Evolutionary conservation across 768 basidiomycete genomes (phyloP).

Genomic region (Trametes gibbosa): DNA sequence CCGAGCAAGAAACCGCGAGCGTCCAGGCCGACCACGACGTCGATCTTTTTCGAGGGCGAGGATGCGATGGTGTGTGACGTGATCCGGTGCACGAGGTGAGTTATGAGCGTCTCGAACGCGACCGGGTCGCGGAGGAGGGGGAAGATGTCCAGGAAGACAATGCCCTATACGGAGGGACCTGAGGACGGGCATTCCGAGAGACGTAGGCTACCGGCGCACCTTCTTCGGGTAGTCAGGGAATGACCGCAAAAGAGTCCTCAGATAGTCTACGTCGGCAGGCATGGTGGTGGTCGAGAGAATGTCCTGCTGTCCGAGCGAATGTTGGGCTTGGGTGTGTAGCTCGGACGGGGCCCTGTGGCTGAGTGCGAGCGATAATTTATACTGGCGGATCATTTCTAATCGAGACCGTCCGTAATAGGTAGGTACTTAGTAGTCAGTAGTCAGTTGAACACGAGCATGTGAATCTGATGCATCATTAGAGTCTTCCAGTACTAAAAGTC

Average conservation of each 20-base stretch:
- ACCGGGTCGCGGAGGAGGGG: slow-evolving; percentile 85
- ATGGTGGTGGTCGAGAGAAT: slow-evolving; percentile 34
- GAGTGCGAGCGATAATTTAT: slow-evolving; percentile 1
- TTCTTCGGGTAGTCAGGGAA: slow-evolving; percentile 89
- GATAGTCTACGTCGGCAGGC: slow-evolving; percentile 68
- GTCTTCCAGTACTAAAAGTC: no score
- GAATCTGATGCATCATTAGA: no score
- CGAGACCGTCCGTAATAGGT: not conserved
- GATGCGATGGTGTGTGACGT: slow-evolving; percentile 71
- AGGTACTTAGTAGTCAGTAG: no score
- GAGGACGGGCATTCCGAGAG: not conserved
- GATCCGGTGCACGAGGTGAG: slow-evolving; percentile 83
- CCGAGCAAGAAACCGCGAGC: slow-evolving; percentile 95
- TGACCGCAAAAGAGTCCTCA: slow-evolving; percentile 56
- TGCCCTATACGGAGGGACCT: slow-evolving; percentile 52
- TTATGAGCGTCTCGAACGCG: slow-evolving; percentile 87
- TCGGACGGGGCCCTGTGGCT: not conserved
- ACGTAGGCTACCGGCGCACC: slow-evolving; percentile 41
- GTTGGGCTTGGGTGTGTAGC: no score
- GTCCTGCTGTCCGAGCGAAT: not conserved
- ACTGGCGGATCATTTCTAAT: not conserved
- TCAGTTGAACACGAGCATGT: no score
- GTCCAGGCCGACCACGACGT: slow-evolving; percentile 93
- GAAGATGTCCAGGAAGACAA: slow-evolving; percentile 93
- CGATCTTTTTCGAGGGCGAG: slow-evolving; percentile 65